Base-by-base conservation (phyloP, 306 rosid species). In the Oxytropis ochrocephala region DNA sequence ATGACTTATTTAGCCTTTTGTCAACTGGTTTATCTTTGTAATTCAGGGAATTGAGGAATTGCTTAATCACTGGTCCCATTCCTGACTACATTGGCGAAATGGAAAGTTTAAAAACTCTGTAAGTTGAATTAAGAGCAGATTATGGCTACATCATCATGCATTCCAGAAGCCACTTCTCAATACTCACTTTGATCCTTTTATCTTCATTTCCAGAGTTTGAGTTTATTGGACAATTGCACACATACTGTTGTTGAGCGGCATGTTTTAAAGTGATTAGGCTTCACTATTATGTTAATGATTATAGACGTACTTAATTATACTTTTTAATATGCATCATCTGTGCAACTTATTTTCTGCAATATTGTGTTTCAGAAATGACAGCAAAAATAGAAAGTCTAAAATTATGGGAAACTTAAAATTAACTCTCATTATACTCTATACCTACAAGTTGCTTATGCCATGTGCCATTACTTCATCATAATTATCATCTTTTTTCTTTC, bases 21-120 rank as follows among this genome's bases (percentile, higher is more conserved):
- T 64, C 11, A 32, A 80, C 24, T 21, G 19, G 16, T 76, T 39
- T 36, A 17, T 78, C 83, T 47, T 4, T 78, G 35, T 77, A 62
- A 35, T 44, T 66, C 82, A 92, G 98, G 88, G 75, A 44, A 13
- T 68, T 92, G 78, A 89, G 96, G 66, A 92, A 87, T 73, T 92
- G 98, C 88, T 85, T 85, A 56, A 87, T 92, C 60, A 68, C 27
- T 2, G 91, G 57, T 72, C 1, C 16, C 21, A 78, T 92, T 59
- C 95, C 85, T 1, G 18, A 1, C 0, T 77, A 78, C 67, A 73
- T 89, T n/a, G 79, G 74, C 14, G 38, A 14, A 1, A 8, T 84
- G 75, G 10, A 33, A 43, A 0, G 0, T 0, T 53, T 92, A 67
- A 27, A 1, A 46, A 10, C 55, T 18, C 21, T 92, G 98, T 92